Base-by-base conservation (phyloP, 495 filamentous ascomycete genomes). In the Monascus purpureus region DNA sequence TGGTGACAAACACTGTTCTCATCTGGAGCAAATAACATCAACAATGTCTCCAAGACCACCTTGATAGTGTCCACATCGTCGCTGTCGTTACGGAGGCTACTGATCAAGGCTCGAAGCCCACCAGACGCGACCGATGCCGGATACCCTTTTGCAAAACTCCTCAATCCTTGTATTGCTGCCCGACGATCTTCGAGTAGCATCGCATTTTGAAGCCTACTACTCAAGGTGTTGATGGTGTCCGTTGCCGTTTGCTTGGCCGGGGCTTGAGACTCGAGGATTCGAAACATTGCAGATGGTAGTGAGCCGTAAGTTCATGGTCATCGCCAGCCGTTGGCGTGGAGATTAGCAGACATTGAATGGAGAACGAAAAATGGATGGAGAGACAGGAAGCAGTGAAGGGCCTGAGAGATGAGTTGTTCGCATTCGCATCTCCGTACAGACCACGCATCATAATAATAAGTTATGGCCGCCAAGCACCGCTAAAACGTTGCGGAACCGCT, bases 31-130 rank as follows among this genome's bases (percentile, higher is more conserved):
- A 95, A 96, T 25, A 97, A 73, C 77, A 85, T 83, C 57, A 96
- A 63, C 45, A 97, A 61, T 29, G 90, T 96, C 68, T 97, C 90
- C 40, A 97, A 62, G 36, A 90, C 80, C 36, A 92, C 74, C 57
- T 94, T 93, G 47, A 84, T 77, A 13, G 90, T 96, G 55, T 97
- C 90, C 41, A 93, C 82, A 75, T 97, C 90, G 51, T 94, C 86
- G 15, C 73, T 73, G 67, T 96, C 90, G 54, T 82, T 82, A 33
- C 70, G 73, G 30, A 97, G 60, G 42, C 82, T 82, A 25, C 68
- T 73, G 43, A 97, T 96, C 38, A 97, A 67, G 34, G 77, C 81
- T 36, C 86, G 72, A 17, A 97, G 62, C 14, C 83, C 79, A 25
- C 84, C 87, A 0, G 86, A 93, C 8, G 90, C 86, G n/a, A 97